Evolutionary conservation across 148 eudicot species (phyloP).

Genomic region (Pharnaceum exiguum): DNA sequence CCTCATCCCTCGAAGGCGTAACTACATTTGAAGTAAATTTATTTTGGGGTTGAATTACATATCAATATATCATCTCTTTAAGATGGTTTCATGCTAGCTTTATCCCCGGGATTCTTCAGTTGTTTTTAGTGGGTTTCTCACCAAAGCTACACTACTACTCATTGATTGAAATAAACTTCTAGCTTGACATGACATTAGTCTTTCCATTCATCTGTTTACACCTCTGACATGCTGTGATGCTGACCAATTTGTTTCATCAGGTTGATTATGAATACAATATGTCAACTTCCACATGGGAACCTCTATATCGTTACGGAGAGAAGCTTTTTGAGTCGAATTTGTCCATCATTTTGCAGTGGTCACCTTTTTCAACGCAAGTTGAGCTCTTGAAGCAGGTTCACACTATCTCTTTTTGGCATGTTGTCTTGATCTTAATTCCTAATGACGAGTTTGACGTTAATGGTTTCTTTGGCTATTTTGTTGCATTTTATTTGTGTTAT

Average conservation of each 20-base stretch:
- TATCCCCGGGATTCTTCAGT: too few species aligned
- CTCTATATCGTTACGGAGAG: constrained; percentile 27
- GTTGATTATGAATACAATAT: constrained; percentile 67
- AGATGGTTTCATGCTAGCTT: too few species aligned
- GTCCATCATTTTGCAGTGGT: constrained; percentile 71
- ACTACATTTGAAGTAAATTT: not conserved
- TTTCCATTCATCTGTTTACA: too few species aligned
- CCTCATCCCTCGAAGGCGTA: too few species aligned
- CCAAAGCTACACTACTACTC: too few species aligned
- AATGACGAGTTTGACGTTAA: too few species aligned
- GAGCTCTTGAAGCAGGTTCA: constrained; percentile 78
- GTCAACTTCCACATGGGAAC: constrained; percentile 37
- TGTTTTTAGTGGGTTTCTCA: too few species aligned
- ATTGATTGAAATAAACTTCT: too few species aligned
- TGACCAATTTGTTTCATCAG: constrained; percentile 27
- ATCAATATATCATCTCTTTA: too few species aligned
- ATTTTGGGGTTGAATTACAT: too few species aligned
- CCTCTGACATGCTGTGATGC: constrained; percentile 3
- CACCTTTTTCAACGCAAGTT: constrained; percentile 60
- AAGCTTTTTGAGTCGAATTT: constrained; percentile 47
- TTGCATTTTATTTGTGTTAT: not conserved
- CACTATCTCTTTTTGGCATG: not conserved
- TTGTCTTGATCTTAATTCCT: not conserved
- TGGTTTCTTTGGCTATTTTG: not conserved
- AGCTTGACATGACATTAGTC: too few species aligned